Conservation (phyloP, 2,329 filamentous ascomycete genomes). For the Penicillium corylophilum region DNA sequence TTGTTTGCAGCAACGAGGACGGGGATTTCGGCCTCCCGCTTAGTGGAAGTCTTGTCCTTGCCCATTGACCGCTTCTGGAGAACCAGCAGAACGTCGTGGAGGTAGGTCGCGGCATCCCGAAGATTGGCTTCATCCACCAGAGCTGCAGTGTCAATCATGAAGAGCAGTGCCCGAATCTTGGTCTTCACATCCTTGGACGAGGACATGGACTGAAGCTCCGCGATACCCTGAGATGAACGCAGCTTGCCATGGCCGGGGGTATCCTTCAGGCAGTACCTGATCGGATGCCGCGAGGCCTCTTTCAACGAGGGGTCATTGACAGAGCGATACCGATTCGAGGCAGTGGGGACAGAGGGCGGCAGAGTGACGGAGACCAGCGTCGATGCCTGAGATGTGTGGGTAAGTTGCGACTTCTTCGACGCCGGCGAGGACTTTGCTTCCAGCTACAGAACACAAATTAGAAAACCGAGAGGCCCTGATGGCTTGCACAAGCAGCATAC, state of each 20-base stretch:
- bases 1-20: slow-evolving; percentile 92
- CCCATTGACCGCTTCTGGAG: slow-evolving; percentile 71
- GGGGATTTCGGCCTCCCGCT: slow-evolving; percentile 61
- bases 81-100: slow-evolving; percentile 82
- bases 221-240: slow-evolving; percentile 58
- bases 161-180: slow-evolving; percentile 70
- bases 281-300: slow-evolving; percentile 37
- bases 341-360: slow-evolving; percentile 51
- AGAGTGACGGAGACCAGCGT: slow-evolving; percentile 58
- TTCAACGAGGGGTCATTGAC: slow-evolving; percentile 66
- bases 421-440: slow-evolving; percentile 45
- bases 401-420: slow-evolving; percentile 40
- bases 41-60: slow-evolving; percentile 52
- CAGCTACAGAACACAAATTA: slow-evolving; percentile 31
- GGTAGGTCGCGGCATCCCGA: slow-evolving; percentile 73
- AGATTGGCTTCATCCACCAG: slow-evolving; percentile 54
- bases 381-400: slow-evolving; percentile 64
- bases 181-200: slow-evolving; percentile 35
- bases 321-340: slow-evolving; percentile 64
- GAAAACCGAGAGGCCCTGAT: neutral
- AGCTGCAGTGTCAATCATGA: slow-evolving; percentile 80
- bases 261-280: slow-evolving; percentile 55
- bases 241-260: slow-evolving; percentile 96
- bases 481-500: slow-evolving; percentile 43
- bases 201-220: slow-evolving; percentile 37